A percentile compares a stretch with the other conserved stretches of the same genome.
Evolutionary conservation across 2,329 filamentous ascomycete species (phyloP).

Genomic region (Aspergillus texensis): DNA sequence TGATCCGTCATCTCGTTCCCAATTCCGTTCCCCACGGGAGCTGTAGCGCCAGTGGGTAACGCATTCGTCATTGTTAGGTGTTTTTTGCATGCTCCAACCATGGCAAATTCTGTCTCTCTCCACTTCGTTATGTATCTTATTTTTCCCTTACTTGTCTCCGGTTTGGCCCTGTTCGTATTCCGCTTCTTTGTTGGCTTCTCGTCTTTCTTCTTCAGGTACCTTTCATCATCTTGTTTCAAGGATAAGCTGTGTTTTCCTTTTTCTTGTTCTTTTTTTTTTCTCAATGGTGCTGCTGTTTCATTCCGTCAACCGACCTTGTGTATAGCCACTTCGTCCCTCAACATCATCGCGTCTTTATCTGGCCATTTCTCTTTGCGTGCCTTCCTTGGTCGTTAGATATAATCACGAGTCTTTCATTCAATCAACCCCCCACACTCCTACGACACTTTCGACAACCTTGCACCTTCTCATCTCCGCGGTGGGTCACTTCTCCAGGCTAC

Average conservation of each 20-base stretch:
- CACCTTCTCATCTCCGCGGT: background rate
- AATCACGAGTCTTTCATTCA: background rate
- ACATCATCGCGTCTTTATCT: background rate
- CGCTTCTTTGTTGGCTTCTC: conserved; percentile 9
- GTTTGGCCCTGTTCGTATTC: conserved; percentile 6
- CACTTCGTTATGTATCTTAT: conserved; percentile 29
- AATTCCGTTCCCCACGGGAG: conserved; percentile 13
- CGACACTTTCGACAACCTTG: background rate
- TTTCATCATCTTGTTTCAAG: conserved; percentile 8
- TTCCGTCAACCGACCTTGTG: background rate
- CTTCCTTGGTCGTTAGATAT: background rate
- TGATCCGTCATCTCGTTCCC: conserved; percentile 17
- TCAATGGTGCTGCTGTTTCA: background rate
- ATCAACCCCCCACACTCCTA: background rate
- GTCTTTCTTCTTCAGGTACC: conserved; percentile 1
- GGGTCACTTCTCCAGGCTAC: background rate
- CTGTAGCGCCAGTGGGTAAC: conserved; percentile 14
- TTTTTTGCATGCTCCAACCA: conserved; percentile 27
- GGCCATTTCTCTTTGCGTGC: background rate
- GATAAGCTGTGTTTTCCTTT: background rate
- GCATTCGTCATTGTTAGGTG: conserved; percentile 31
- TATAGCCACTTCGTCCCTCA: background rate
- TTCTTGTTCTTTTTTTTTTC: too few species aligned
- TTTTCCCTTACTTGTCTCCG: conserved; percentile 20
- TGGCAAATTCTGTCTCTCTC: conserved; percentile 16